phyloP scores from a whole-genome alignment of 805 yeast species.

The Pichia deserticola region DNA sequence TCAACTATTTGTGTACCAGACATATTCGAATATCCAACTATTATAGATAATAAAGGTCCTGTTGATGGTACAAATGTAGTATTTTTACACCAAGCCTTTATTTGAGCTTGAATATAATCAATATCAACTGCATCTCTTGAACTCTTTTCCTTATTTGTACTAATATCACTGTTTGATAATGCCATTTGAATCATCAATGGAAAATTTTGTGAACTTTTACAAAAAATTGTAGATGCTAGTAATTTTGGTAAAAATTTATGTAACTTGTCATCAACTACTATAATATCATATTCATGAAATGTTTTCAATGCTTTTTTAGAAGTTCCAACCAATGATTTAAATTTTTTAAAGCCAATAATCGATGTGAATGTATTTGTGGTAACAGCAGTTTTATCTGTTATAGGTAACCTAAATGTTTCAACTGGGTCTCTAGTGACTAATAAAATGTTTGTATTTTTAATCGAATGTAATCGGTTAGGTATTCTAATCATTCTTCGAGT shows the following conservation, averaged over 20 bases:
- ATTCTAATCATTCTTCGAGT: conserved; percentile 56
- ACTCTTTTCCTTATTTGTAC: conserved; percentile 25
- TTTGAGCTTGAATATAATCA: conserved; percentile 53
- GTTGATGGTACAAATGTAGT: conserved; percentile 52
- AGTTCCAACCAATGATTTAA: conserved; percentile 39
- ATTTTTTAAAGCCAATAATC: conserved; percentile 50
- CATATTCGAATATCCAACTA: conserved; percentile 51
- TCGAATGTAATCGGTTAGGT: conserved; percentile 41
- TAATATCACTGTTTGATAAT: conserved; percentile 29
- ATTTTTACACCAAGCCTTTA: conserved; percentile 55
- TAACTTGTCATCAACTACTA: conserved; percentile 64
- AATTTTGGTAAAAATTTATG: conserved; percentile 52
- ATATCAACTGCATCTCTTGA: conserved; percentile 55
- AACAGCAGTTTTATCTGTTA: conserved; percentile 41
- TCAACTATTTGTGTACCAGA: conserved; percentile 34
- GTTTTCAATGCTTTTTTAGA: conserved; percentile 40
- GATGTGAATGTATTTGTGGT: conserved; percentile 58
- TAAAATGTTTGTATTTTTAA: conserved; percentile 44
- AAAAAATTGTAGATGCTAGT: conserved; percentile 50
- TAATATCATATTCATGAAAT: conserved; percentile 55
- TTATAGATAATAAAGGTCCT: conserved; percentile 54
- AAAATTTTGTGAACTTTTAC: conserved; percentile 53
- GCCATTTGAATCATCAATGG: conserved; percentile 67
- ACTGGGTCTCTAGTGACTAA: conserved; percentile 73
- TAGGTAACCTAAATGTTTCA: conserved; percentile 41